These are phyloP conservation scores for Pseudozyma pruni DNA, from an alignment of 1,284 basidiomycete species.

Conservation along the genomic window DNA sequence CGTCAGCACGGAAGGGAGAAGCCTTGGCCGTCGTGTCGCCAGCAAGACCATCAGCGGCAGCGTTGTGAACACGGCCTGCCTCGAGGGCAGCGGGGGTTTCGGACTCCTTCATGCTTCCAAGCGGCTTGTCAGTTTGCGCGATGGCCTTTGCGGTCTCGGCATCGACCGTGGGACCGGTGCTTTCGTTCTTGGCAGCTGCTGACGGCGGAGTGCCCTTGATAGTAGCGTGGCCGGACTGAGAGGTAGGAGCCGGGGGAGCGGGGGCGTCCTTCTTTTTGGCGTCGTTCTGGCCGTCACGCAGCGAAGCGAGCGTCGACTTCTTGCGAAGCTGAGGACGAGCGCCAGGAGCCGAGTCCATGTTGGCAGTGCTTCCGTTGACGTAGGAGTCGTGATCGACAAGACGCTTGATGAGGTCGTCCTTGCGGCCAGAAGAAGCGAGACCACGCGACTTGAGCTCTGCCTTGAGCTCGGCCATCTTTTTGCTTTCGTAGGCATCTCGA, in stretches of 20 bases:
- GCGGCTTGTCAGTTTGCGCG: constrained; percentile 29
- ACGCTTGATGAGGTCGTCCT: constrained; percentile 60
- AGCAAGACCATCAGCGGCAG: constrained; percentile 44
- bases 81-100: constrained; percentile 49
- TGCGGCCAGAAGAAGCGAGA: constrained; percentile 55
- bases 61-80: constrained; percentile 51
- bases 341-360: constrained; percentile 18
- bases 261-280: constrained; percentile 15
- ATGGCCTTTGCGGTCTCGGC: constrained; percentile 40
- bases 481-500: constrained; percentile 55
- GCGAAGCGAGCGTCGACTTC: constrained; percentile 56
- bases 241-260: constrained; percentile 27
- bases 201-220: constrained; percentile 24
- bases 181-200: constrained; percentile 2
- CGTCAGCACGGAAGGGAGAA: constrained; percentile 28
- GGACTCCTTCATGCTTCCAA: constrained; percentile 49
- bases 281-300: constrained; percentile 18
- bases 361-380: constrained; percentile 52
- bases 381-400: constrained; percentile 54
- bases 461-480: constrained; percentile 56
- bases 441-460: constrained; percentile 58
- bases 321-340: constrained; percentile 40
- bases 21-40: constrained; percentile 38
- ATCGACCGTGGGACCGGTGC: constrained; percentile 32
- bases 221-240: constrained; percentile 21